These are phyloP conservation scores for Fomitopsis schrenkii DNA, from an alignment of 1,284 basidiomycete genomes.

Conservation along the genomic window DNA sequence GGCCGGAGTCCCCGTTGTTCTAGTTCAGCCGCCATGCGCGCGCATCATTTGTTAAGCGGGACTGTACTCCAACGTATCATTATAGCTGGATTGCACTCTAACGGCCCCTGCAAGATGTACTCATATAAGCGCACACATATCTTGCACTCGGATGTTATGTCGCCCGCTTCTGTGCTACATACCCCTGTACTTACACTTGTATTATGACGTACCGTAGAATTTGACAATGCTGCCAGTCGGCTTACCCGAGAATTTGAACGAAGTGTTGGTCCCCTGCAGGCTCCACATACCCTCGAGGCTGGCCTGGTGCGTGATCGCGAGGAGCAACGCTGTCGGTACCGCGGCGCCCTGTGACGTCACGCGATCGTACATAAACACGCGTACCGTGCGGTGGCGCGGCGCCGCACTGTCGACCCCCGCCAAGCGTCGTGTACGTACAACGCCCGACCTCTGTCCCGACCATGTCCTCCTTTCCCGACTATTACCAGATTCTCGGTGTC, in stretches of 20 bases:
- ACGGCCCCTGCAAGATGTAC: not conserved
- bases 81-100: not conserved
- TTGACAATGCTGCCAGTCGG: not conserved
- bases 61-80: not conserved
- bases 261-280: no score
- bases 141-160: not conserved
- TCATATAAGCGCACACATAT: not conserved
- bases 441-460: conserved; percentile 9
- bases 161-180: not conserved
- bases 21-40: not conserved
- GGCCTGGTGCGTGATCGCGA: no score
- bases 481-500: conserved; percentile 65
- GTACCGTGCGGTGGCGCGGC: not conserved
- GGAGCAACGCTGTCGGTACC: conserved; percentile 2
- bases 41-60: not conserved
- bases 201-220: not conserved
- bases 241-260: not conserved
- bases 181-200: not conserved
- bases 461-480: conserved; percentile 72
- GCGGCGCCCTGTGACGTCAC: conserved; percentile 6
- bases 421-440: not conserved
- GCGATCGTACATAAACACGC: conserved; percentile 1
- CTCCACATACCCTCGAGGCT: no score
- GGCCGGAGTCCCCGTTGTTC: not conserved
- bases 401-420: no score